Conservation (phyloP, 768 basidiomycete species). For the Suillus occidentalis region DNA sequence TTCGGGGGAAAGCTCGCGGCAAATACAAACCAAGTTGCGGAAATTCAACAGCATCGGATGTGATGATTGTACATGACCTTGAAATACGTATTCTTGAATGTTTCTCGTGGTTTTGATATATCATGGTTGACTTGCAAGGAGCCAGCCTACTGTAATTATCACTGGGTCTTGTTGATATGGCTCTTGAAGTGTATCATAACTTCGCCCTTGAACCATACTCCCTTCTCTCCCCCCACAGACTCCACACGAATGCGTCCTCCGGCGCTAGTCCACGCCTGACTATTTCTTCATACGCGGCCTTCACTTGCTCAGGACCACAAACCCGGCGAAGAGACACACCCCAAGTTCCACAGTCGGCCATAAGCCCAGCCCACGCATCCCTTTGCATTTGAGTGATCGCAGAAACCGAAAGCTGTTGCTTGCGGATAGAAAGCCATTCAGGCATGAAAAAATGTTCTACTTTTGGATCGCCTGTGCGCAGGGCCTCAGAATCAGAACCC, state of each 20-base stretch:
- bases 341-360: constrained; percentile 57
- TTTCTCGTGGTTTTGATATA: not conserved
- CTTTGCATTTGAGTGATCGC: constrained; percentile 54
- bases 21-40: not conserved
- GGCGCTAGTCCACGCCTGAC: constrained; percentile 49
- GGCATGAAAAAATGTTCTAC: constrained; percentile 66
- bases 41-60: not conserved
- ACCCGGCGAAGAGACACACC: constrained; percentile 48
- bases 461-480: constrained; percentile 7
- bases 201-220: not conserved
- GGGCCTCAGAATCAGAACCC: constrained; percentile 12
- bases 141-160: not conserved
- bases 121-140: not conserved
- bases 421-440: constrained; percentile 63
- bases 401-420: constrained; percentile 42
- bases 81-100: not conserved
- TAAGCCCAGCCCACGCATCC: constrained; percentile 58
- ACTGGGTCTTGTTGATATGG: not conserved
- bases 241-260: constrained; percentile 61
- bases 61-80: not conserved
- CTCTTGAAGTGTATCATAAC: not conserved
- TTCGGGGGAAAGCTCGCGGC: not conserved
- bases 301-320: constrained; percentile 47
- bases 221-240: constrained; percentile 52
- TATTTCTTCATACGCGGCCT: constrained; percentile 47